phyloP scores from a whole-genome alignment of 129 eudicot genomes.

The Helianthus annuus region DNA sequence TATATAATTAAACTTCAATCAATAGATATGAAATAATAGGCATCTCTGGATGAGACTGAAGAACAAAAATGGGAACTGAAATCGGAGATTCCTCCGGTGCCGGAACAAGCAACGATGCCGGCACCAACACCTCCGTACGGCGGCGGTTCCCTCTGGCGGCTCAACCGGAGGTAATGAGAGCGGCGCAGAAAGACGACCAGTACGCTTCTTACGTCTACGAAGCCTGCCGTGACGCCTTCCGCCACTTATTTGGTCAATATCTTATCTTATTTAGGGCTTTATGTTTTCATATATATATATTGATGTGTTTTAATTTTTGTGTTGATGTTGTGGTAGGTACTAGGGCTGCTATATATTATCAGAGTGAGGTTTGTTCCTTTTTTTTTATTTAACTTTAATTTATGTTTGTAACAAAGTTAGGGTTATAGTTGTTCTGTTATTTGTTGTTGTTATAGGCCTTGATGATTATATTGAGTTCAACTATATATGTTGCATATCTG shows the following conservation, averaged over 20 bases:
- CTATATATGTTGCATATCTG: no score
- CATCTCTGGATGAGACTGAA: conserved; percentile 3
- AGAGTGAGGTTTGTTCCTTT: conserved; percentile 63
- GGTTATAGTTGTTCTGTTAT: background rate
- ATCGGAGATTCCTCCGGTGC: conserved; percentile 46
- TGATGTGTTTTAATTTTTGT: background rate
- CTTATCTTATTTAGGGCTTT: conserved; percentile 14
- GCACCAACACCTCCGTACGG: conserved; percentile 30
- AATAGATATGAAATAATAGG: conserved; percentile 9
- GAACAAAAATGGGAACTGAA: conserved; percentile 36
- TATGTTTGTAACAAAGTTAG: conserved; percentile 6
- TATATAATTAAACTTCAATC: background rate
- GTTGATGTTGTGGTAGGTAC: conserved; percentile 54
- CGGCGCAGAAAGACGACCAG: conserved; percentile 97
- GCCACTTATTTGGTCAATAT: conserved; percentile 79
- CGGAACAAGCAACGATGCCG: conserved; percentile 36
- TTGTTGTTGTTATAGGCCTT: no score
- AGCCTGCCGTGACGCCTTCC: conserved; percentile 98
- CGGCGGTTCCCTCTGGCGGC: conserved; percentile 86
- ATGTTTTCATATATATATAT: background rate
- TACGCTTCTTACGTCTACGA: conserved; percentile 94
- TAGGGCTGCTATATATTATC: conserved; percentile 84
- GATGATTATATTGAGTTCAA: no score
- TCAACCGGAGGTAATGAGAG: conserved; percentile 97
- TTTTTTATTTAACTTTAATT: background rate